Evolutionary conservation across 2,329 filamentous ascomycete species (phyloP), one percentile per base, ranked within the genome.

Genomic region (Beauveria rudraprayagi): DNA sequence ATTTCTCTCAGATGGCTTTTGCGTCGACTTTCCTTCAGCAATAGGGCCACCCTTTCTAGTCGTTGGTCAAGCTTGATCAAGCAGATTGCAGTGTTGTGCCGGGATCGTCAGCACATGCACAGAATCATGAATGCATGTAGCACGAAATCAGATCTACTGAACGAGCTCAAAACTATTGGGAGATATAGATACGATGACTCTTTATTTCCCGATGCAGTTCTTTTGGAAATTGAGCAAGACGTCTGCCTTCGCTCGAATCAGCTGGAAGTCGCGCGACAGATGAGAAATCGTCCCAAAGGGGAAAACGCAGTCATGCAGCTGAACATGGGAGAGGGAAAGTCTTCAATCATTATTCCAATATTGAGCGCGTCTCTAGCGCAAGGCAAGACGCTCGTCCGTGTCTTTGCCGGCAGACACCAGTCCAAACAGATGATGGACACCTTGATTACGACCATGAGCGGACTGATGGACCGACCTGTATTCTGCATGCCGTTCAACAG

Each of bases 241-340:
- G 76, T 91, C 1, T 67, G 85, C 9, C 84, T 91, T 9, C 80
- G 89, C 0, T 67, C 76, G 0, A 78, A 83, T 0, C 87, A 91
- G 66, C 75, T 80, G 3, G 68, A 80, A 2, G 84, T 91, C 55
- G 83, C 86, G 0, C 50, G 61, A 0, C 67, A 79, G 22, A 90
- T 91, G 82, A 80, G 77, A 2, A 56, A 66, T 0, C 78, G 79
- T 0, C 65, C 68, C 0, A 67, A 67, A 0, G 69, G 66, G 0
- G 30, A 68, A 0, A 88, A 86, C 64, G 69, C 77, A 0, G 79
- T 86, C 0, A 80, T 89, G 74, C 85, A 89, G 66, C 70, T 90
- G 2, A 89, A 88, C 64, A 90, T 90, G 86, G 87, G 87, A 0
- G 81, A 88, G 66, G 87, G 87, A 0, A 90, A 90, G 64, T 85